Base-by-base conservation (phyloP, 2,329 filamentous ascomycete species). In the Pseudogymnoascus sp. region DNA sequence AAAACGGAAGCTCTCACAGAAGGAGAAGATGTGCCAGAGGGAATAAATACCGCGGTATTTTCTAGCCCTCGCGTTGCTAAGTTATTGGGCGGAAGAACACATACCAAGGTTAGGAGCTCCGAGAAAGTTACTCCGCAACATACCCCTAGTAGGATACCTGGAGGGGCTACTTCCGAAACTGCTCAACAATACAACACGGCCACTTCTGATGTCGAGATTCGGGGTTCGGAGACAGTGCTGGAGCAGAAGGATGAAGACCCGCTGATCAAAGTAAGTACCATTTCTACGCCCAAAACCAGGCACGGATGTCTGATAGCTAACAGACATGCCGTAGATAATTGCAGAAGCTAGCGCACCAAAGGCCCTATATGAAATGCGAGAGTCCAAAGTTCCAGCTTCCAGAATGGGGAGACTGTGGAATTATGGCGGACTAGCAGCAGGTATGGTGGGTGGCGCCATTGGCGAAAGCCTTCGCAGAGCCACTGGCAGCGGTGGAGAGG, bases 401-500 rank as follows among this genome's bases (percentile, higher is more conserved):
- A 85, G 94, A 3, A 74, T 99, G 58, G 88, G 92, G 41, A 82
- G 94, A 60, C 76, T 99, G 21, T 96, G 92, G 89, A 95, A 99
- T 73, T 99, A 97, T 70, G 83, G 90, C 60, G 91, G 94, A 0
- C 80, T 99, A 4, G 94, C 91, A 23, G 92, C 91, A 0, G 95
- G 92, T 52, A 96, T 99, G 92, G 84, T 96, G 6, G 89, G 95
- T 67, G 94, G 94, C 1, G 92, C 92, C 26, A 84, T 96, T 62
- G 88, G 85, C 0, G 94, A 99, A 72, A 83, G 88, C 58, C 76
- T 99, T 65, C 89, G 89, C 69, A 83, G 92, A 62, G 85, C 86
- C 2, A 85, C 92, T 34, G 89, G 90, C 5, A 82, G 85, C 59
- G 77, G 82, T 59, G 79, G 80, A 56, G 73, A 76, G 60, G 90